Evolutionary conservation across 2,329 filamentous ascomycete genomes (phyloP), one percentile per base, ranked within the genome.

Genomic region (Colletotrichum sp.): DNA sequence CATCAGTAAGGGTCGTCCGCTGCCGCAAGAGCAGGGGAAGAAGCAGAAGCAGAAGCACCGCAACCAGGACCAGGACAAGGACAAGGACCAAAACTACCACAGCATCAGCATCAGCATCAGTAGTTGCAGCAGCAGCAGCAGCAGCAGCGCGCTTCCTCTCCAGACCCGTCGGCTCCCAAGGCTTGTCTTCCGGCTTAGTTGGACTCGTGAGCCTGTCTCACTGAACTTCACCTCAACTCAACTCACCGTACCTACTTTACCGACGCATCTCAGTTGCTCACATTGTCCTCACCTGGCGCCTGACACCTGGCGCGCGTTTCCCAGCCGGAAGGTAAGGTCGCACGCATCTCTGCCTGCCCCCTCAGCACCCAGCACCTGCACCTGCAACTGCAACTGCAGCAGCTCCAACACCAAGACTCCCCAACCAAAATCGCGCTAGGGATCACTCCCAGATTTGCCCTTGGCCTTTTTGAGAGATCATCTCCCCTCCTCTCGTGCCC

Each of bases 391-490:
- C 44, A 49, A 21, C 44, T 49, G 44, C 44, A 49, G 44, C 44
- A 49, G 44, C 10, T 49, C 44, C 44, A 49, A 49, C 44, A 49
- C 44, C 44, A 49, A 49, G 44, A 49, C 18, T 7, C 44, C 44
- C 44, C 60, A 65, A 62, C 15, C 73, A 57, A 59, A 72, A 62
- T 44, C 64, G 44, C 59, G 62, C 70, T 76, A 72, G 57, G 69
- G 59, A 76, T 73, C 70, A 59, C 59, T 69, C 59, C 62, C 70
- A 76, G 70, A 76, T 73, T 63, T 57, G 64, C 64, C 59, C 70
- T 73, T 76, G 39, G n/a, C 64, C 70, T 69, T 13, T 73, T 69
- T 57, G 57, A 69, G 59, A 69, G 34, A 60, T 39, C 64, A 39
- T 57, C 63, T 64, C 69, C 72, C 67, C 28, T 68, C 57, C 39